These are phyloP conservation scores for Camellia japonica DNA, from an alignment of 148 eudicot species.

Conservation along the genomic window DNA sequence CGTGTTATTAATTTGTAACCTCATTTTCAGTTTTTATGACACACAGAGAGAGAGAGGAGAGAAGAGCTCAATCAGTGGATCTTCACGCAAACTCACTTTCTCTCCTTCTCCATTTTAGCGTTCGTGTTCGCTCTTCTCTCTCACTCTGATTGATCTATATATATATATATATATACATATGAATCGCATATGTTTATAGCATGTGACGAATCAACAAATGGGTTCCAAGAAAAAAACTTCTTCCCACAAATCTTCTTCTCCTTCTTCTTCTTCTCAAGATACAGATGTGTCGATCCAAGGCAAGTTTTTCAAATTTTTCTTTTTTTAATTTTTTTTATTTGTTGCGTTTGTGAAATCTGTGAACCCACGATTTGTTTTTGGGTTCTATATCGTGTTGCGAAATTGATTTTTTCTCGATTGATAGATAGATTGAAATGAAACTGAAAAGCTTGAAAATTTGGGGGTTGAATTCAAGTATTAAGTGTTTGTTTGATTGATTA, in stretches of 20 bases:
- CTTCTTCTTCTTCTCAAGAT: conserved; percentile 11
- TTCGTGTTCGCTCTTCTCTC: background rate
- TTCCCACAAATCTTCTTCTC: conserved; percentile 16
- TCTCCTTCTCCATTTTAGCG: background rate
- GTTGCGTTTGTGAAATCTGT: background rate
- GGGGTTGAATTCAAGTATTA: background rate
- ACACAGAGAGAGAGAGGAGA: background rate
- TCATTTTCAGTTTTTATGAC: background rate
- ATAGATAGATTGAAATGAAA: background rate
- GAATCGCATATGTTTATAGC: background rate
- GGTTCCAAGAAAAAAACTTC: conserved; percentile 15
- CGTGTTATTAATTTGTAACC: no score
- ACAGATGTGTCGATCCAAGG: conserved; percentile 18
- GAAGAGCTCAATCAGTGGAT: background rate
- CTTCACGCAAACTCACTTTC: background rate
- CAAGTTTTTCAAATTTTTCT: background rate
- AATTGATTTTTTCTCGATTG: background rate
- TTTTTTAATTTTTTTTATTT: background rate
- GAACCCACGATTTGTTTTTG: background rate
- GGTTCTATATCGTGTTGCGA: background rate
- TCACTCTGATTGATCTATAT: background rate
- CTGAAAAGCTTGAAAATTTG: background rate
- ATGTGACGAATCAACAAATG: background rate
- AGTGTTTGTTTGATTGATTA: background rate
- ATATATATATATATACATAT: background rate